These are phyloP conservation scores for Vanrija sp. DNA, from an alignment of 1,284 basidiomycete species.

Conservation along the genomic window DNA sequence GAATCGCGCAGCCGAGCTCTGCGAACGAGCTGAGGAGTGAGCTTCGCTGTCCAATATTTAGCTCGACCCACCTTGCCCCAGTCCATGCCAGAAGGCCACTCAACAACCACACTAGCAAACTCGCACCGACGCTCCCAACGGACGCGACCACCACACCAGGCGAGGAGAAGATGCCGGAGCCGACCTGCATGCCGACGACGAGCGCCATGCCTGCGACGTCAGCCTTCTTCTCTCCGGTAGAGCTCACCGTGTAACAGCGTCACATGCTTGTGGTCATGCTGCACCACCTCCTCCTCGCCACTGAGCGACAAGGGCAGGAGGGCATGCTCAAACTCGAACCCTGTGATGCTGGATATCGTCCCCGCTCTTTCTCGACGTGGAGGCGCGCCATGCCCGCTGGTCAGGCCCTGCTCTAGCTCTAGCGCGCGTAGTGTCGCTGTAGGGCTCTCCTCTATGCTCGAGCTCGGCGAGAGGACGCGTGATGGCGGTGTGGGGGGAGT, in stretches of 20 bases:
- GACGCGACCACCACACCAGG: slow-evolving; percentile 87
- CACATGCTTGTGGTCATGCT: slow-evolving; percentile 64
- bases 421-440: slow-evolving; percentile 69
- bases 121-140: slow-evolving; percentile 77
- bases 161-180: slow-evolving; percentile 88
- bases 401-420: slow-evolving; percentile 56
- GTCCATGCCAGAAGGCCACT: slow-evolving; percentile 86
- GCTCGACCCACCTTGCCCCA: slow-evolving; percentile 57
- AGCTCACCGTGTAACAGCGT: slow-evolving; percentile 66
- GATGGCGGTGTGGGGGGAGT: slow-evolving; percentile 4
- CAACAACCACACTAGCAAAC: slow-evolving; percentile 70
- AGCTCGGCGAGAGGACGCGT: slow-evolving; percentile 40
- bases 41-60: background rate
- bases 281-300: slow-evolving; percentile 57
- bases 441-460: slow-evolving; percentile 49
- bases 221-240: background rate
- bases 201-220: slow-evolving; percentile 67
- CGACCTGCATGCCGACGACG: slow-evolving; percentile 79
- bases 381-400: slow-evolving; percentile 16
- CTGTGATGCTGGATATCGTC: slow-evolving; percentile 57
- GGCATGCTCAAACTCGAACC: slow-evolving; percentile 72
- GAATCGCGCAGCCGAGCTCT: slow-evolving; percentile 61
- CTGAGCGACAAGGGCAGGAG: slow-evolving; percentile 71
- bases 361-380: slow-evolving; percentile 38
- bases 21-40: slow-evolving; percentile 66